phyloP scores from a whole-genome alignment of 2,329 filamentous ascomycete genomes.

The Fusarium sambucinum region DNA sequence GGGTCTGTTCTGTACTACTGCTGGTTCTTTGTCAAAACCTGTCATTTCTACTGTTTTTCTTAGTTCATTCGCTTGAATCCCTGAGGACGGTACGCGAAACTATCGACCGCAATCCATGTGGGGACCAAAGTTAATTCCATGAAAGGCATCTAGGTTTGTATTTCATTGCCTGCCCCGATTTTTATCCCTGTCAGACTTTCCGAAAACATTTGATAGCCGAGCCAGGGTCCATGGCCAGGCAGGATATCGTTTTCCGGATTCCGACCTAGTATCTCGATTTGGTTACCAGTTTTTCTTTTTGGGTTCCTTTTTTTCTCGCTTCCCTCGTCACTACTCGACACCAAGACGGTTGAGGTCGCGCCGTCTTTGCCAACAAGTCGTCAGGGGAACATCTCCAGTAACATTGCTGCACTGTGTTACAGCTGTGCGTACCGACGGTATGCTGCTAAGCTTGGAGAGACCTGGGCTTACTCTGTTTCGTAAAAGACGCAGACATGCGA shows the following conservation, averaged over 20 bases:
- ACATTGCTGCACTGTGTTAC: constrained; percentile 8
- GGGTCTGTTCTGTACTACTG: constrained; percentile 2
- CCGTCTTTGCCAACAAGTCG: constrained; percentile 26
- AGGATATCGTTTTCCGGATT: constrained; percentile 32
- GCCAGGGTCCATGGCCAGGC: constrained; percentile 25
- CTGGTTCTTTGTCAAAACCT: constrained; percentile 2
- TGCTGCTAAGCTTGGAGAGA: constrained; percentile 6
- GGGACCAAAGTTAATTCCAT: constrained; percentile 22
- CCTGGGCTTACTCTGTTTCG: constrained; percentile 10
- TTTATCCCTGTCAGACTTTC: constrained; percentile 24
- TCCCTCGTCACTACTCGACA: constrained; percentile 7
- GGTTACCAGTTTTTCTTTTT: neutral
- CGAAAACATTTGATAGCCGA: constrained; percentile 33
- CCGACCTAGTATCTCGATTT: constrained; percentile 24
- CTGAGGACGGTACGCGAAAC: constrained; percentile 26
- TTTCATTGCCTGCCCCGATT: constrained; percentile 20
- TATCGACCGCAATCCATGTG: constrained; percentile 25
- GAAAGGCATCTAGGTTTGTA: constrained; percentile 7
- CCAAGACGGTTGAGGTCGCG: constrained; percentile 14
- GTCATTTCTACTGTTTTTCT: constrained; percentile 22
- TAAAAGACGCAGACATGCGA: constrained; percentile 21
- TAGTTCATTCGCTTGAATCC: constrained; percentile 19
- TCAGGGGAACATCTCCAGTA: constrained; percentile 17
- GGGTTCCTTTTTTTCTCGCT: neutral
- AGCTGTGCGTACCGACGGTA: neutral